Percentiles rank a stretch among this genome's conserved stretches.
These are phyloP conservation scores for Hygrophorus russula DNA, from an alignment of 768 basidiomycete genomes.

Conservation along the genomic window DNA sequence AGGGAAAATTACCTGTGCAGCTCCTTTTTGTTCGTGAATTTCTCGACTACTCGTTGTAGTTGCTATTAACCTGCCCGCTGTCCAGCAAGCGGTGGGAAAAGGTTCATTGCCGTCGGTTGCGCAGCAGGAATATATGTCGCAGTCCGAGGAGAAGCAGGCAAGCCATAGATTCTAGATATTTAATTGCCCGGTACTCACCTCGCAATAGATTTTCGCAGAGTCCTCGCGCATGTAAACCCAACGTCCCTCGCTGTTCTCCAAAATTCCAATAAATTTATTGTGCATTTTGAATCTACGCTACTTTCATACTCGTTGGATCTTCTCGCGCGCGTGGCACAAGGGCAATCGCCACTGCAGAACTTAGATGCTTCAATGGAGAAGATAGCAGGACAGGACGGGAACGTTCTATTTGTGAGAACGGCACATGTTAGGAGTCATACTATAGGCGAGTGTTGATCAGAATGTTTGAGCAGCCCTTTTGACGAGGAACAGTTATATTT, in stretches of 20 bases:
- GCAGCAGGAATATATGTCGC: constrained; percentile 62
- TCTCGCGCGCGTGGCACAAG: constrained; percentile 48
- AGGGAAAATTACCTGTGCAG: constrained; percentile 49
- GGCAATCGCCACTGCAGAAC: constrained; percentile 30
- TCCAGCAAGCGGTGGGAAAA: constrained; percentile 37
- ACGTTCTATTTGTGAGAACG: constrained; percentile 52
- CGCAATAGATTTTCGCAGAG: constrained; percentile 42
- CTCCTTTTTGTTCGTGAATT: constrained; percentile 46
- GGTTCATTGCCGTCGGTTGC: constrained; percentile 56
- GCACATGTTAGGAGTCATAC: constrained; percentile 41
- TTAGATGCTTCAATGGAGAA: constrained; percentile 52
- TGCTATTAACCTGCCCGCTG: constrained; percentile 1
- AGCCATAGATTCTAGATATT: constrained; percentile 9
- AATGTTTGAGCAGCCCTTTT: neutral
- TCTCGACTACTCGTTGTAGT: neutral
- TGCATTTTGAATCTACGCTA: constrained; percentile 48
- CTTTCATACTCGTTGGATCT: constrained; percentile 61
- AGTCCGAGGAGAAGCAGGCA: constrained; percentile 42
- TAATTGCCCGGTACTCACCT: constrained; percentile 2
- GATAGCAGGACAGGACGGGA: constrained; percentile 40
- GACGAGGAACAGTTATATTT: constrained; percentile 44
- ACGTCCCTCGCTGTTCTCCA: constrained; percentile 48
- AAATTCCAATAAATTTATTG: constrained; percentile 54
- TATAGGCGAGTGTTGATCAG: constrained; percentile 33
- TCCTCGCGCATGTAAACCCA: constrained; percentile 39